Base-by-base conservation (phyloP, 2,329 filamentous ascomycete genomes). In the Ascochyta fabae region DNA sequence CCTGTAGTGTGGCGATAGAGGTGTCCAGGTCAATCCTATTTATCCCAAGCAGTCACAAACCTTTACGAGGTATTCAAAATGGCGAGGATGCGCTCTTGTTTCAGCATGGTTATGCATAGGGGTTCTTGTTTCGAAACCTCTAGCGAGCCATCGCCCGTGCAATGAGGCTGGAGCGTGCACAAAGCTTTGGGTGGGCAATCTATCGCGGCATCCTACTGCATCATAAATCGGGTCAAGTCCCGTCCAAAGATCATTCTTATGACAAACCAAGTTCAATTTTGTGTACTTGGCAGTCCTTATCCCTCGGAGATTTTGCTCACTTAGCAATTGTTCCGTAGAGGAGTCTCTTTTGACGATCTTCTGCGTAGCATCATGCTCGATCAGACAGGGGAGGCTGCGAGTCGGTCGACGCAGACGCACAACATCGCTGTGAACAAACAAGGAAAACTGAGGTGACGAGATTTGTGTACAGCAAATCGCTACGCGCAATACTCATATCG, bases 111-210 rank as follows among this genome's bases (percentile, higher is more conserved):
- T 44, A 15, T 38, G 16, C 39, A 19, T 19, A 45, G 40, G 31
- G 41, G 33, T 19, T 24, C 31, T 23, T 39, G 26, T 44, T 51
- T 51, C 40, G 48, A 44, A 51, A 45, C 40, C 16, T 31, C 31
- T 13, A 33, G 4, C 4, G 7, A 31, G 34, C 34, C 44, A 31
- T 22, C 19, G 40, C 3, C 40, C 19, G n/a, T n/a, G 12, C 26
- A n/a, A 16, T 13, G 24, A 31, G 2, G 6, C 15, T 16, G 26
- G 34, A 12, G 9, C 31, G 10, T 31, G 31, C 35, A 12, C 7
- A 33, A 7, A 46, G 16, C 43, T 23, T 26, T 26, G 24, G 24
- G 4, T 26, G 24, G 24, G 24, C 8, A 26, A 26, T 26, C 24
- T 6, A 26, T 8, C 24, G 8, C 8, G 3, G 24, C 24, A 26